Percentiles rank a stretch among this genome's conserved stretches.
Conservation (phyloP, 768 basidiomycete genomes). For the Boletus speciosus region DNA sequence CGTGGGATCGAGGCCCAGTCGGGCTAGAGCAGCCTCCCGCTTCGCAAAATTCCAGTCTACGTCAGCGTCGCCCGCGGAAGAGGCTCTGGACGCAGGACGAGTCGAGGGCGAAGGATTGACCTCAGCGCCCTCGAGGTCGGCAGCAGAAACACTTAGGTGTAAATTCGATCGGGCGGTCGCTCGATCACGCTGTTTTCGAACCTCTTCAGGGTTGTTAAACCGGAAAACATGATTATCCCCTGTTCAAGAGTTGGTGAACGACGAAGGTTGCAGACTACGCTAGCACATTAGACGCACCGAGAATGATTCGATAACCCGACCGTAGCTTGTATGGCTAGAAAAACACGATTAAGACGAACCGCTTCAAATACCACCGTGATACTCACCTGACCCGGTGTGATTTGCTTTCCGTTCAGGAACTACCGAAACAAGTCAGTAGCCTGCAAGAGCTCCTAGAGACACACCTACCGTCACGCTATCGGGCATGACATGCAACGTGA, state of each 20-base stretch:
- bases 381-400: constrained; percentile 70
- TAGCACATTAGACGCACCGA: constrained; percentile 51
- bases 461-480: constrained; percentile 77
- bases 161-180: constrained; percentile 69
- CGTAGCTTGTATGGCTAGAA: constrained; percentile 74
- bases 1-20: constrained; percentile 82
- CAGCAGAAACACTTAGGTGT: constrained; percentile 60
- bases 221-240: constrained; percentile 97
- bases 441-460: not conserved
- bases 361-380: not conserved
- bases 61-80: constrained; percentile 61
- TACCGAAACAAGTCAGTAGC: constrained; percentile 30
- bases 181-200: constrained; percentile 85
- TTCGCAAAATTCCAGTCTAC: constrained; percentile 98
- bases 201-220: constrained; percentile 94
- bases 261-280: not conserved
- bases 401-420: constrained; percentile 94
- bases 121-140: constrained; percentile 56
- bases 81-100: constrained; percentile 76
- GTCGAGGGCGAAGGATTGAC: constrained; percentile 44
- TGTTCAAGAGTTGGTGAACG: constrained; percentile 28
- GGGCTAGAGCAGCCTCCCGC: constrained; percentile 86
- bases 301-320: constrained; percentile 94
- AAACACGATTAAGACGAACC: constrained; percentile 10
- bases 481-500: constrained; percentile 73